These are phyloP conservation scores for Acacia confusa DNA, from an alignment of 306 rosid genomes.

Conservation along the genomic window DNA sequence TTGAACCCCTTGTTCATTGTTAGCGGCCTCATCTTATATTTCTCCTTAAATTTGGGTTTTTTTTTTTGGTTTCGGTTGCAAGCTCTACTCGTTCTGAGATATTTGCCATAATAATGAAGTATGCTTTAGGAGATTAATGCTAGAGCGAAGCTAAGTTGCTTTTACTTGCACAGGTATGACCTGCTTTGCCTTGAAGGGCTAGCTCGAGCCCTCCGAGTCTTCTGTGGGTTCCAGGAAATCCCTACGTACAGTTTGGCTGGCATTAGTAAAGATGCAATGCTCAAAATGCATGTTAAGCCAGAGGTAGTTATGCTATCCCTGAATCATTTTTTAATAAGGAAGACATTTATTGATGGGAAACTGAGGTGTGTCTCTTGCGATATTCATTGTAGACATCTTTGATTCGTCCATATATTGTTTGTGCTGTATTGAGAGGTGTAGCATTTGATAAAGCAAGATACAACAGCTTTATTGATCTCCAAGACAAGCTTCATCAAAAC, in stretches of 20 bases:
- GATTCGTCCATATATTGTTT: conserved; percentile 1
- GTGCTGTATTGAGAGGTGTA: background rate
- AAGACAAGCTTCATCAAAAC: conserved; percentile 8
- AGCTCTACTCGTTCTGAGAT: background rate
- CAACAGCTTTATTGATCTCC: conserved; percentile 4
- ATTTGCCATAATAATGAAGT: background rate
- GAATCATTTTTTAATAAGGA: background rate
- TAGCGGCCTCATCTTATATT: background rate
- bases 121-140: background rate
- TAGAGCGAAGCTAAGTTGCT: background rate
- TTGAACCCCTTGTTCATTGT: background rate
- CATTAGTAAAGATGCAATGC: background rate
- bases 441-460: conserved; percentile 4
- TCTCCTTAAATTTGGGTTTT: background rate
- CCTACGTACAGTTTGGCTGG: background rate
- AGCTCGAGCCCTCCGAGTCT: conserved; percentile 2
- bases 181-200: conserved; percentile 7
- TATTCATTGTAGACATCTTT: background rate
- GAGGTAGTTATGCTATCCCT: background rate
- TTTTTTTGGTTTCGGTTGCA: background rate
- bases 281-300: background rate
- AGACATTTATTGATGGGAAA: background rate
- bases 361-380: background rate
- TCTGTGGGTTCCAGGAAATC: conserved; percentile 2
- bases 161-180: conserved; percentile 5